Percentiles rank a stretch among this genome's conserved stretches.
Conservation (phyloP, 1,284 basidiomycete genomes). For the Sparassis latifolia region DNA sequence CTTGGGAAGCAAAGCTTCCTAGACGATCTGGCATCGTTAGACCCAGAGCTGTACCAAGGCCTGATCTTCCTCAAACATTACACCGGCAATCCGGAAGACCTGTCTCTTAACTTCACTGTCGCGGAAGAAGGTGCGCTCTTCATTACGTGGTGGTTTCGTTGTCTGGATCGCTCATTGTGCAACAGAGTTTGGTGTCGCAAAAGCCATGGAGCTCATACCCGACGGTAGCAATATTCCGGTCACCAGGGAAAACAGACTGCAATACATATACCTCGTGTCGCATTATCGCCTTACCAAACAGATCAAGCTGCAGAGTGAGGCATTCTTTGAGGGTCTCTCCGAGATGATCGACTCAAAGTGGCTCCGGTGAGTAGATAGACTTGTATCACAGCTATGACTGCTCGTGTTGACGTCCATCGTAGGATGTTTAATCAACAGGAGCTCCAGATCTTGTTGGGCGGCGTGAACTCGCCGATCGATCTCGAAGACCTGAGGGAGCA, state of each 20-base stretch:
- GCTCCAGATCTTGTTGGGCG: slow-evolving; percentile 79
- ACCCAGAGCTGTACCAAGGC: slow-evolving; percentile 89
- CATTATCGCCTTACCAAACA: slow-evolving; percentile 88
- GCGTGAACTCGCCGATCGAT: slow-evolving; percentile 79
- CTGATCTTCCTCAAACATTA: slow-evolving; percentile 93
- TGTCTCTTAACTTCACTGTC: slow-evolving; percentile 91
- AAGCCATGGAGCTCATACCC: slow-evolving; percentile 76
- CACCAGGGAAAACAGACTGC: slow-evolving; percentile 83
- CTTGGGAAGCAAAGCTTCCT: slow-evolving; percentile 83
- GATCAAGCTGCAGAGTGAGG: slow-evolving; percentile 81
- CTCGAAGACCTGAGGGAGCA: slow-evolving; percentile 71
- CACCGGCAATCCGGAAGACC: slow-evolving; percentile 80
- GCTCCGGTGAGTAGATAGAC: slow-evolving; percentile 54
- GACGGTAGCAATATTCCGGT: slow-evolving; percentile 84
- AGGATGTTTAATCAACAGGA: slow-evolving; percentile 96
- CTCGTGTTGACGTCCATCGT: background rate
- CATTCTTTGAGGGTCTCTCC: slow-evolving; percentile 80
- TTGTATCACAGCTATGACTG: background rate
- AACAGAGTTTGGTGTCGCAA: slow-evolving; percentile 81
- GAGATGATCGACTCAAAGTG: slow-evolving; percentile 89
- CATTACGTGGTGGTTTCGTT: background rate
- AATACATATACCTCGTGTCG: slow-evolving; percentile 88
- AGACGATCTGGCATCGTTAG: slow-evolving; percentile 88
- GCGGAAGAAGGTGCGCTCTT: slow-evolving; percentile 67
- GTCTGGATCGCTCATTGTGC: slow-evolving; percentile 1